Conservation (phyloP, 1,284 basidiomycete species). For the Mycena sp. region DNA sequence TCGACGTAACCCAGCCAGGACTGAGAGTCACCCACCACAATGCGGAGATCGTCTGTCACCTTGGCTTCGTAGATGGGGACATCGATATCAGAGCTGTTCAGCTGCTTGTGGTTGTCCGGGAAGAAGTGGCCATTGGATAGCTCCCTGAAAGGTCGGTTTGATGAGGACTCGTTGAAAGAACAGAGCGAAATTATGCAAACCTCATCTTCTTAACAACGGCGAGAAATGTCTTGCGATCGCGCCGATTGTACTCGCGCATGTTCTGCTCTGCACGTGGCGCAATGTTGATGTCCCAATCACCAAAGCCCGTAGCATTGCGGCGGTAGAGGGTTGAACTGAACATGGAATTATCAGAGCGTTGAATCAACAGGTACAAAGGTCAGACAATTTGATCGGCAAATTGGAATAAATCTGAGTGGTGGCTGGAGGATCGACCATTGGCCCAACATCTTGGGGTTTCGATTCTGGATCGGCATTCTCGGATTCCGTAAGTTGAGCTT, state of each 20-base stretch:
- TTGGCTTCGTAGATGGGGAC: slow-evolving; percentile 75
- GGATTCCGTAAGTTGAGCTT: background rate
- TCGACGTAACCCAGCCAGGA: background rate
- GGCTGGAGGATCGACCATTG: background rate
- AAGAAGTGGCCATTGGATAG: slow-evolving; percentile 74
- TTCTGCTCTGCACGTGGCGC: slow-evolving; percentile 54
- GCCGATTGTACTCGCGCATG: slow-evolving; percentile 50
- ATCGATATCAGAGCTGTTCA: slow-evolving; percentile 55
- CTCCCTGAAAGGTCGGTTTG: slow-evolving; percentile 44
- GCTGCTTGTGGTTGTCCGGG: slow-evolving; percentile 68
- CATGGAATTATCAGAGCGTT: too few species aligned
- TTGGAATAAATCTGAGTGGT: background rate
- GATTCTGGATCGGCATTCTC: background rate
- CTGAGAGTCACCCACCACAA: slow-evolving; percentile 57
- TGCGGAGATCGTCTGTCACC: slow-evolving; percentile 65
- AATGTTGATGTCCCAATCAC: slow-evolving; percentile 62
- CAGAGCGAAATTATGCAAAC: slow-evolving; percentile 40
- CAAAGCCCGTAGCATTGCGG: slow-evolving; percentile 47
- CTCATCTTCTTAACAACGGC: slow-evolving; percentile 68
- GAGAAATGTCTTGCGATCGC: slow-evolving; percentile 52
- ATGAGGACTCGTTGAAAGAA: background rate
- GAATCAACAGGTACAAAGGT: too few species aligned
- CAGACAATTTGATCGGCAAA: slow-evolving; percentile 15
- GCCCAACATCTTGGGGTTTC: background rate
- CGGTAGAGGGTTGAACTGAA: slow-evolving; percentile 24